Conservation (phyloP, 1,139 yeast genomes). For the Candida sojae region DNA sequence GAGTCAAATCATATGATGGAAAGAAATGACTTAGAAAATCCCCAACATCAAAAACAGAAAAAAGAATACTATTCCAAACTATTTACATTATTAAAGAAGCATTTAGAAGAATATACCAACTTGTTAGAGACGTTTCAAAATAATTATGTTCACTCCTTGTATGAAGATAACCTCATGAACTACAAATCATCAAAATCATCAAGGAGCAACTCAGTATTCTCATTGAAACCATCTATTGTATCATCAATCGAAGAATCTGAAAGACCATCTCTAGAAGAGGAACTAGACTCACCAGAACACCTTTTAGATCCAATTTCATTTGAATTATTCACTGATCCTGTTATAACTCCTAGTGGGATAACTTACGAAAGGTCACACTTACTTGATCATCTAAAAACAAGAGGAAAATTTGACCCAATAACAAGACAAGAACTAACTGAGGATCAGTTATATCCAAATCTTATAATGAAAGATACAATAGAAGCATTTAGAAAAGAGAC, state of each 20-base stretch:
- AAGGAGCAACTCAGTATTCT: conserved; percentile 7
- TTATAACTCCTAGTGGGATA: conserved; percentile 51
- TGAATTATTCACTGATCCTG: conserved; percentile 47
- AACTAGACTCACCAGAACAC: conserved; percentile 36
- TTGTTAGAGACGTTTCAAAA: conserved; percentile 24
- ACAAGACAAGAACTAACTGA: conserved; percentile 36
- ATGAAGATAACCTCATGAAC: conserved; percentile 8
- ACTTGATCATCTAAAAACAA: conserved; percentile 14
- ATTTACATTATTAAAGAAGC: conserved; percentile 18
- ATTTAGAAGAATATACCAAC: conserved; percentile 20
- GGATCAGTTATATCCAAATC: conserved; percentile 44
- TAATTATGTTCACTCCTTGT: conserved; percentile 19
- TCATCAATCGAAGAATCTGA: conserved; percentile 5
- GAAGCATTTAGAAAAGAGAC: conserved; percentile 19
- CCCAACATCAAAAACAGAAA: conserved; percentile 11
- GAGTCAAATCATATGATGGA: conserved; percentile 20
- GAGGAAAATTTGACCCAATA: conserved; percentile 20
- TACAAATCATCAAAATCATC: conserved; percentile 6
- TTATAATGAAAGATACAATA: conserved; percentile 44
- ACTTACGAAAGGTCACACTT: conserved; percentile 41
- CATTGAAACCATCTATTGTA: conserved; percentile 2
- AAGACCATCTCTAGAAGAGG: conserved; percentile 18
- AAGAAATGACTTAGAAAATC: conserved; percentile 15
- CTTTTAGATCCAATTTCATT: conserved; percentile 51
- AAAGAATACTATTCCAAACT: conserved; percentile 18